Percentiles rank a stretch among this genome's conserved stretches.
phyloP scores from a whole-genome alignment of 768 basidiomycete genomes.

The Trametes sanguinea region DNA sequence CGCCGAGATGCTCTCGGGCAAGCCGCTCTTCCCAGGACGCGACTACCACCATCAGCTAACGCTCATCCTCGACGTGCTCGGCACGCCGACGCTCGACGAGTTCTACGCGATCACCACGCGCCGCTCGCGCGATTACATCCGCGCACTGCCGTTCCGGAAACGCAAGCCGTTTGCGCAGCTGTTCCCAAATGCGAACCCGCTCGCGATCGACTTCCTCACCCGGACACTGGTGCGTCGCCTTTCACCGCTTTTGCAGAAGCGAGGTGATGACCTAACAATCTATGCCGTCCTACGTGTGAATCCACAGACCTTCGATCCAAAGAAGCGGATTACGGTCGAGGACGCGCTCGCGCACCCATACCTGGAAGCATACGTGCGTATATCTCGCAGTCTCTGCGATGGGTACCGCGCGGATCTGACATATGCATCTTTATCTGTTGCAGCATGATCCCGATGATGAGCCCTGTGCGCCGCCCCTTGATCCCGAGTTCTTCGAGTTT shows the following conservation, averaged over 20 bases:
- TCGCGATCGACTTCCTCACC: conserved; percentile 77
- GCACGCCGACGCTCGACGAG: conserved; percentile 95
- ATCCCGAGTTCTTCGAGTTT: conserved; percentile 96
- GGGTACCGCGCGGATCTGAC: conserved; percentile 13
- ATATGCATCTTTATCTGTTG: not conserved
- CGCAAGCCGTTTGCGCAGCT: conserved; percentile 76
- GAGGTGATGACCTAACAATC: not conserved
- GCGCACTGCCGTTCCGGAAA: conserved; percentile 92
- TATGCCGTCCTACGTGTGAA: not conserved
- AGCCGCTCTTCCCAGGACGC: conserved; percentile 94
- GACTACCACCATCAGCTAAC: conserved; percentile 97
- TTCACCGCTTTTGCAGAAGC: not conserved
- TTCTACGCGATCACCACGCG: conserved; percentile 96
- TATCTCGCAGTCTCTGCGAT: not conserved
- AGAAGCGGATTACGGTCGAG: conserved; percentile 94
- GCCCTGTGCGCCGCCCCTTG: conserved; percentile 92
- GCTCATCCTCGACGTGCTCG: conserved; percentile 94
- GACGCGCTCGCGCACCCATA: conserved; percentile 95
- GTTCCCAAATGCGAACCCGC: conserved; percentile 88
- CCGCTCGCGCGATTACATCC: conserved; percentile 92
- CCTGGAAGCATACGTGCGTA: conserved; percentile 84
- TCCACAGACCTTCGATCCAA: conserved; percentile 90
- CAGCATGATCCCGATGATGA: conserved; percentile 97
- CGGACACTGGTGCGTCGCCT: conserved; percentile 63
- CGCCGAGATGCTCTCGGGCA: conserved; percentile 97